These are phyloP conservation scores for Stenogyne calaminthoides DNA, from an alignment of 305 asterid species.

Conservation along the genomic window DNA sequence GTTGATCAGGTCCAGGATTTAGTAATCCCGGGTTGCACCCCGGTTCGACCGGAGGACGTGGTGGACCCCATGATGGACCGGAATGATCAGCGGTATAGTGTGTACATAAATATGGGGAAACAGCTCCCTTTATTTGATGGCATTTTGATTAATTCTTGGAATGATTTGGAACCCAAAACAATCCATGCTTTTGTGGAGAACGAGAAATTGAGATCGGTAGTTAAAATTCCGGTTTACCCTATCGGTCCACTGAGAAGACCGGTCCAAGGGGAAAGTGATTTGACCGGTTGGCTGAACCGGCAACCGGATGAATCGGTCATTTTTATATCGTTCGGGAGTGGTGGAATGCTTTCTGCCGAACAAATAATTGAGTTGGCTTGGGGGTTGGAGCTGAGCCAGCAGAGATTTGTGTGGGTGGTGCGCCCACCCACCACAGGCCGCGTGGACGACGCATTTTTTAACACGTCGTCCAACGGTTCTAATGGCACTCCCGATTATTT, in stretches of 20 bases:
- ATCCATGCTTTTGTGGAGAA: slow-evolving; percentile 47
- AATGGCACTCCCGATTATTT: slow-evolving; percentile 31
- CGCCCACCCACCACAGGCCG: slow-evolving; percentile 42
- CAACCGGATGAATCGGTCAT: slow-evolving; percentile 59
- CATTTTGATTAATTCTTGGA: slow-evolving; percentile 65
- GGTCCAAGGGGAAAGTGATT: slow-evolving; percentile 20
- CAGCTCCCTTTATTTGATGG: slow-evolving; percentile 46
- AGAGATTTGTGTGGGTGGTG: slow-evolving; percentile 61
- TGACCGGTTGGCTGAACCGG: slow-evolving; percentile 53
- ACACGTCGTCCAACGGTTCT: not conserved
- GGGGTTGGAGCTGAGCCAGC: slow-evolving; percentile 50
- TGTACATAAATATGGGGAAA: slow-evolving; percentile 33
- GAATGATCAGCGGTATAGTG: slow-evolving; percentile 43
- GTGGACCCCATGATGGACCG: slow-evolving; percentile 68
- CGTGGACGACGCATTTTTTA: slow-evolving; percentile 45
- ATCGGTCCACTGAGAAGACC: slow-evolving; percentile 62
- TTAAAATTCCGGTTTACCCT: slow-evolving; percentile 52
- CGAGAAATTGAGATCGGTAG: slow-evolving; percentile 23
- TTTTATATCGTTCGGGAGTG: slow-evolving; percentile 60
- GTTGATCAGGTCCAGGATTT: slow-evolving; percentile 42
- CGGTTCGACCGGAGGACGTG: slow-evolving; percentile 65
- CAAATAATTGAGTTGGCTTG: slow-evolving; percentile 51
- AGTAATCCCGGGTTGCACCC: slow-evolving; percentile 63
- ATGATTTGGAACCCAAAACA: slow-evolving; percentile 46
- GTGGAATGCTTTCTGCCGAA: slow-evolving; percentile 39